Percentiles rank a stretch among this genome's conserved stretches.
Evolutionary conservation across 2,329 filamentous ascomycete species (phyloP).

Genomic region (Coniochaeta sp.): DNA sequence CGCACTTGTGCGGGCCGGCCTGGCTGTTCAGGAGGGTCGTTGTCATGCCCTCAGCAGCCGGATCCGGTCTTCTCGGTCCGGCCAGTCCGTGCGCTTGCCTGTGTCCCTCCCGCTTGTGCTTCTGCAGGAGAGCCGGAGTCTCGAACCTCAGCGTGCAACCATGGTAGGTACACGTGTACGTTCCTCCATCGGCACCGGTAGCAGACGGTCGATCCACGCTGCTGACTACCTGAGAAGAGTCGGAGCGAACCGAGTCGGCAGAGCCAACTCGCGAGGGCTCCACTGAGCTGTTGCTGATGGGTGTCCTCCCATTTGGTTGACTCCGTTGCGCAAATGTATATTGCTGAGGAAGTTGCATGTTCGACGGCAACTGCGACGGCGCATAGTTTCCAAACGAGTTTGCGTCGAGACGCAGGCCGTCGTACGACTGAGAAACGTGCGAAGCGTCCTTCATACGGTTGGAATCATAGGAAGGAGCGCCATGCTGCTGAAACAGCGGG

Average conservation of each 20-base stretch:
- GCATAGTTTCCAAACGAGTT: slow-evolving; percentile 22
- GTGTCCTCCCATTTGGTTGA: slow-evolving; percentile 28
- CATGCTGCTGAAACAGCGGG: slow-evolving; percentile 64
- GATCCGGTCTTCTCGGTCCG: slow-evolving; percentile 21
- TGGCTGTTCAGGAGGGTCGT: slow-evolving; percentile 70
- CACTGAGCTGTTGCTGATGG: slow-evolving; percentile 18
- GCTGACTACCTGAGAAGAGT: slow-evolving; percentile 18
- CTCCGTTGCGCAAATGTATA: slow-evolving; percentile 39
- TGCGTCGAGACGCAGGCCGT: slow-evolving; percentile 13
- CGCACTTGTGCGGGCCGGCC: slow-evolving; percentile 87
- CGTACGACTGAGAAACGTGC: slow-evolving; percentile 16
- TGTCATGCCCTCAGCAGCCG: slow-evolving; percentile 30
- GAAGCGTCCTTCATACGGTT: slow-evolving; percentile 24
- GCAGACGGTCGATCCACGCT: slow-evolving; percentile 47
- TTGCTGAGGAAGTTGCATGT: slow-evolving; percentile 39
- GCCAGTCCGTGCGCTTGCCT: slow-evolving; percentile 58
- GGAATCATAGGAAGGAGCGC: slow-evolving; percentile 35
- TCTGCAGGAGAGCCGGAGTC: slow-evolving; percentile 77
- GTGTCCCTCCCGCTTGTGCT: slow-evolving; percentile 93
- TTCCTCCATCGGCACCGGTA: slow-evolving; percentile 70
- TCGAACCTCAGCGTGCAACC: slow-evolving; percentile 86
- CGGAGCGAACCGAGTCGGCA: slow-evolving; percentile 29
- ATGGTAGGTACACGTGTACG: slow-evolving; percentile 94
- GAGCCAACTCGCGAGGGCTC: slow-evolving; percentile 36
- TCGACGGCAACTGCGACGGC: slow-evolving; percentile 25